Evolutionary conservation across 1,284 basidiomycete genomes (phyloP), one percentile per base, ranked within the genome.

Genomic region (Thecaphora thlaspeos): DNA sequence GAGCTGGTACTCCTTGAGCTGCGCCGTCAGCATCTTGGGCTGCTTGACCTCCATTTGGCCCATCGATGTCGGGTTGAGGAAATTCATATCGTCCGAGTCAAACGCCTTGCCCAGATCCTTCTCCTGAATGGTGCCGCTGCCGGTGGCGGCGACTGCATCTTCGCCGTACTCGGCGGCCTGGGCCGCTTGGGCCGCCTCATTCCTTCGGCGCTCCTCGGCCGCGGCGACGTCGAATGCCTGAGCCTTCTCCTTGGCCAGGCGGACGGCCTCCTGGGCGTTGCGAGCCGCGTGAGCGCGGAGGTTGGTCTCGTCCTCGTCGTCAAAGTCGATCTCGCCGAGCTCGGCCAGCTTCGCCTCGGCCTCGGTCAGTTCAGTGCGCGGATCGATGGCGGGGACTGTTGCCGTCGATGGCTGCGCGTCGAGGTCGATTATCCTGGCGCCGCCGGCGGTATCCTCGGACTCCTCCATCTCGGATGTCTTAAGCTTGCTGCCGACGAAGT

Each of bases 401-500:
- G 50, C 55, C 22, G 58, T 59, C 7, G 63, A 61, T 3, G 60
- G 66, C 24, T 66, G 53, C 15, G 45, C 64, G 41, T 42, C 53
- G n/a, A 61, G 51, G 39, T 59, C 60, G 46, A 68, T 60, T 30
- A 65, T 58, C 45, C 61, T 61, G 49, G 58, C 62, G 34, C 73
- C 71, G 15, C 75, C 80, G 2, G 80, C 79, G 0, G 80, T 81
- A 56, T 83, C 82, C 39, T 88, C 87, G 4, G 79, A 79, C 19
- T 90, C 89, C 79, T 95, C 90, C 23, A 93, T 86, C 76, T 96
- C 93, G 52, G 86, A 85, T 41, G 94, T 97, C 81, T 95, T 96
- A 71, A 98, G 85, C 81, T 98, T 98, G 80, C 88, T 96, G 37
- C 95, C 94, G 55, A 99, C 91, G 82, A 98, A 98, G 82, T 99